Evolutionary conservation across 2,329 filamentous ascomycete genomes (phyloP).

Genomic region (Teratosphaeria gauchensis): DNA sequence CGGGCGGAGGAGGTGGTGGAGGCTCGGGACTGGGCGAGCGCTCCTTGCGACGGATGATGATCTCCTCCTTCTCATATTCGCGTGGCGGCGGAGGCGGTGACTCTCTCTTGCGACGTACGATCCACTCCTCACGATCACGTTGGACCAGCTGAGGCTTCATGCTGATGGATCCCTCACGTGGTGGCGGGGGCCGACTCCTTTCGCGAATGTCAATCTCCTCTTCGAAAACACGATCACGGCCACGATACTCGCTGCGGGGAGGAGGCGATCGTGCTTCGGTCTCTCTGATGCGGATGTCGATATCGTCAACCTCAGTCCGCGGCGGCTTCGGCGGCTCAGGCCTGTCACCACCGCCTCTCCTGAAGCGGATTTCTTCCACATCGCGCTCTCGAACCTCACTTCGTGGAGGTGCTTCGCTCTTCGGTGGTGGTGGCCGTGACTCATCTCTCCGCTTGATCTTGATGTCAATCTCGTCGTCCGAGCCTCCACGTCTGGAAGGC

Average conservation of each 20-base stretch:
- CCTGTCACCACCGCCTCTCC: constrained; percentile 26
- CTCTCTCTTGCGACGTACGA: constrained; percentile 28
- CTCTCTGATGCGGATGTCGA: constrained; percentile 30
- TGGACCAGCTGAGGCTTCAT: constrained; percentile 26
- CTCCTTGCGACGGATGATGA: constrained; percentile 40
- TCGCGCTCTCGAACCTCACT: constrained; percentile 19
- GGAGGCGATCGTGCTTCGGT: constrained; percentile 16
- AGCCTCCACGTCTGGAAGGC: constrained; percentile 16
- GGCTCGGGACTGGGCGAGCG: constrained; percentile 22
- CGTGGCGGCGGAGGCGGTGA: constrained; percentile 24
- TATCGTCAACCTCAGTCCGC: constrained; percentile 17
- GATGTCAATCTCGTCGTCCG: constrained; percentile 28
- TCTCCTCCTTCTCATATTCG: constrained; percentile 29
- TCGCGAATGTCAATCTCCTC: constrained; percentile 25
- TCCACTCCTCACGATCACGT: constrained; percentile 27
- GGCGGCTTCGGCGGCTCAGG: constrained; percentile 16
- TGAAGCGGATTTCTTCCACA: constrained; percentile 41
- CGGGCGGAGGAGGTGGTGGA: constrained; percentile 36
- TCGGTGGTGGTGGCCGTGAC: constrained; percentile 12
- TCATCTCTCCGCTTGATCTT: constrained; percentile 23
- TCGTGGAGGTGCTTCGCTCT: constrained; percentile 29
- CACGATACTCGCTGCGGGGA: constrained; percentile 7
- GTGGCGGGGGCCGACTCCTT: constrained; percentile 22
- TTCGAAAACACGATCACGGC: constrained; percentile 12
- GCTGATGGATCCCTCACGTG: constrained; percentile 20